Evolutionary conservation across 345 rosid species (phyloP).

Genomic region (Mallotus nudiflorus): DNA sequence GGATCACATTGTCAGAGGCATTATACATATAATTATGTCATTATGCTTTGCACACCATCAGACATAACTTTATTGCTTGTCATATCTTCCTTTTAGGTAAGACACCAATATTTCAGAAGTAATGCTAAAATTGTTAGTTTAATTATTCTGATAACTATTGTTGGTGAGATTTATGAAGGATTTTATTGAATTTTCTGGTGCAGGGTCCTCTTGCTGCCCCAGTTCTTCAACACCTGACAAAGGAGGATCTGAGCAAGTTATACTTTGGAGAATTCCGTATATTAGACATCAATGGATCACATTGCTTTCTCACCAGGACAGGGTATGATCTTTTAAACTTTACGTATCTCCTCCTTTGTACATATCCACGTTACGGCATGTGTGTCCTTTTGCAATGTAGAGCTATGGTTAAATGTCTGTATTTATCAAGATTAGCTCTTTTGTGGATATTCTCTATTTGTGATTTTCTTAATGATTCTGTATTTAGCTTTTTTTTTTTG

Average conservation of each 20-base stretch:
- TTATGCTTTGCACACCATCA: neutral
- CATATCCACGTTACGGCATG: neutral
- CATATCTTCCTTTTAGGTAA: neutral
- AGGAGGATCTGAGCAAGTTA: slow-evolving; percentile 86
- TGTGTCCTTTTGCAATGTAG: neutral
- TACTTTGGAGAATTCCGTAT: slow-evolving; percentile 90
- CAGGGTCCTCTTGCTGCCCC: slow-evolving; percentile 98
- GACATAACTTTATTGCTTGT: neutral
- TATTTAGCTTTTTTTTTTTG: neutral
- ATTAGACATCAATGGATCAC: slow-evolving; percentile 72
- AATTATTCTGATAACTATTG: neutral
- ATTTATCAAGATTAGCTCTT: neutral
- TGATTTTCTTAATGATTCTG: neutral
- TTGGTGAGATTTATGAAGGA: neutral
- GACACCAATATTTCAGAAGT: neutral
- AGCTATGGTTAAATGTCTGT: neutral
- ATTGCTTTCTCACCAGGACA: slow-evolving; percentile 90
- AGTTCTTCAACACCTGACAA: slow-evolving; percentile 81
- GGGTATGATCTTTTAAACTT: slow-evolving; percentile 51
- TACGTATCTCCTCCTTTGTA: neutral
- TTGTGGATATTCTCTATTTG: neutral
- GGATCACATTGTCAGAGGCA: neutral
- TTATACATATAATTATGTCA: neutral
- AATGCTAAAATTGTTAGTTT: neutral
- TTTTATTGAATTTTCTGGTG: slow-evolving; percentile 17